Evolutionary conservation across 1,139 yeast species (phyloP), one percentile per base, ranked within the genome.

Genomic region (Suhomyces bolitotheri): DNA sequence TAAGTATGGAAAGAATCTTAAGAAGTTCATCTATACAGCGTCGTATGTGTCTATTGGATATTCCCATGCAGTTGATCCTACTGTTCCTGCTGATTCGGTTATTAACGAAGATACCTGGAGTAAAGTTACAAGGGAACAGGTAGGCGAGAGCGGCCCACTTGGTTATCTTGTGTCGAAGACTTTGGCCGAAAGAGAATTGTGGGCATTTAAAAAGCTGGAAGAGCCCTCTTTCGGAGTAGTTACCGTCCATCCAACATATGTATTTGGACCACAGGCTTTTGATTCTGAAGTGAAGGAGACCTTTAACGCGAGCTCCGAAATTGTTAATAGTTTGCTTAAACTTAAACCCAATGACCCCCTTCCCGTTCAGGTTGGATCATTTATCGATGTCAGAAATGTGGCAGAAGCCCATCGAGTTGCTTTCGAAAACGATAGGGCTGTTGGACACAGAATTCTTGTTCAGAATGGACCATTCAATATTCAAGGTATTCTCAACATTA

Each of bases 401-500:
- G 47, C 46, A 3, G 33, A 20, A 16, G 49, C 49, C 4, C 49
- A 46, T 13, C 9, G 44, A 1, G 29, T 29, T 23, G 47, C 47
- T 1, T 25, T 43, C 16, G 48, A 45, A 22, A 39, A 36, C 22
- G 34, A 38, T 0, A 35, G 28, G 6, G 38, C 48, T 8, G 19
- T 12, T 10, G 41, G 41, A 3, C 25, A 43, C 28, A 34, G 47
- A 25, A 27, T 44, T 2, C 25, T 44, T 12, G 22, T 38, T 11
- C 12, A 4, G 2, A 13, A n/a, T 11, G 32, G 32, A 7, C 4
- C n/a, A 8, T 29, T 29, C 27, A 41, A 36, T 46, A 15, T 54
- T 21, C 73, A 68, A 43, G 49, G 45, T 50, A 44, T 66, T 15
- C 51, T 67, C 34, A 67, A 68, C 39, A 52, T 60, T 23, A 45